phyloP scores from a whole-genome alignment of 805 yeast species.

The Starmerella etchellsii region DNA sequence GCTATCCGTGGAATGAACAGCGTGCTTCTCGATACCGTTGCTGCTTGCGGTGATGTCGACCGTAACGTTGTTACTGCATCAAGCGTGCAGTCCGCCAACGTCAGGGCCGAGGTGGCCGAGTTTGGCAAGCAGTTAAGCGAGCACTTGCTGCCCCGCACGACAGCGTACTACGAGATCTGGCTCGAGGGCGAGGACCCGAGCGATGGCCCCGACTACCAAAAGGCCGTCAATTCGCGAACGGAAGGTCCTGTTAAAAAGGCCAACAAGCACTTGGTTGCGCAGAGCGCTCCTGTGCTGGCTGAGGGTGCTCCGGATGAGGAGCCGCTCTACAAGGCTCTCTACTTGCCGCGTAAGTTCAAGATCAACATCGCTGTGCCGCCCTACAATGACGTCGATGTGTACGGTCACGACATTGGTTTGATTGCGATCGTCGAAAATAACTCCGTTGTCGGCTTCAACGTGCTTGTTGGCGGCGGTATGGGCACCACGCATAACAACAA shows the following conservation, averaged over 20 bases:
- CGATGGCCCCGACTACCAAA: conserved; percentile 55
- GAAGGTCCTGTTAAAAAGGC: conserved; percentile 59
- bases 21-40: conserved; percentile 81
- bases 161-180: conserved; percentile 97
- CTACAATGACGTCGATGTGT: conserved; percentile 90
- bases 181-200: conserved; percentile 58
- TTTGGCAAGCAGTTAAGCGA: conserved; percentile 60
- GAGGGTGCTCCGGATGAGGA: conserved; percentile 50
- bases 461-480: conserved; percentile 97
- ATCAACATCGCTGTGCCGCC: conserved; percentile 93
- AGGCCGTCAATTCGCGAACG: conserved; percentile 49
- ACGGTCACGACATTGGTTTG: conserved; percentile 88
- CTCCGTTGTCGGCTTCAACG: conserved; percentile 66
- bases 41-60: conserved; percentile 97
- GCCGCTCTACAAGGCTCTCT: conserved; percentile 76
- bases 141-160: conserved; percentile 74
- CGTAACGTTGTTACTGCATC: conserved; percentile 91
- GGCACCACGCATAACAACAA: conserved; percentile 94
- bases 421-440: conserved; percentile 60
- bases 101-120: conserved; percentile 61
- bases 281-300: conserved; percentile 40
- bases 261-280: conserved; percentile 64
- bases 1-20: conserved; percentile 89
- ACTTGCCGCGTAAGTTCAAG: conserved; percentile 92
- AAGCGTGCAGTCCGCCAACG: conserved; percentile 69